phyloP scores from a whole-genome alignment of 352 stramenopile species.

The Globisporangium nagaii region DNA sequence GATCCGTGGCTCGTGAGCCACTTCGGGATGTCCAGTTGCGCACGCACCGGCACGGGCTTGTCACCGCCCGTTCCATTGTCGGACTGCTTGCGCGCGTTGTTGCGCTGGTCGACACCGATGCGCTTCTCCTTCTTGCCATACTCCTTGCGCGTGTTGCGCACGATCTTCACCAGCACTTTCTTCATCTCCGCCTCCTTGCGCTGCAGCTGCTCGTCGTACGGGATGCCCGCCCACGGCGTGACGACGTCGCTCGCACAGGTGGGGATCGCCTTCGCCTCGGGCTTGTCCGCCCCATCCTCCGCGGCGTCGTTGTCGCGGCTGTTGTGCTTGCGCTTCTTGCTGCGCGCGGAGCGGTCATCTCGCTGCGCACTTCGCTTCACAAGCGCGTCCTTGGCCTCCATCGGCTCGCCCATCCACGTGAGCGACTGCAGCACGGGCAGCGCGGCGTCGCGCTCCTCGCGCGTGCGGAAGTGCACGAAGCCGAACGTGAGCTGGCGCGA shows the following conservation, averaged over 20 bases:
- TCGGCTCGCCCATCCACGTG: conserved; percentile 57
- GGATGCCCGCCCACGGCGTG: conserved; percentile 73
- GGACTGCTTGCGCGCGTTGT: conserved; percentile 53
- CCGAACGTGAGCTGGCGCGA: conserved; percentile 70
- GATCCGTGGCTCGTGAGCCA: conserved; percentile 79
- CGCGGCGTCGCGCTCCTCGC: conserved; percentile 50
- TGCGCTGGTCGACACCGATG: conserved; percentile 47
- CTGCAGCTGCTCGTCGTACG: conserved; percentile 78
- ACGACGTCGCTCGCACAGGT: conserved; percentile 71
- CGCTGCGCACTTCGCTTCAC: conserved; percentile 49
- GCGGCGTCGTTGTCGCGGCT: conserved; percentile 12
- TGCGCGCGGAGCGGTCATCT: not conserved
- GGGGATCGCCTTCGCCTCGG: conserved; percentile 7
- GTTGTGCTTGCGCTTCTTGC: conserved; percentile 24
- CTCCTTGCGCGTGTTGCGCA: conserved; percentile 78
- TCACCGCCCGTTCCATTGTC: conserved; percentile 30
- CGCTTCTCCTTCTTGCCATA: conserved; percentile 86
- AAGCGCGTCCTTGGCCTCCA: conserved; percentile 76
- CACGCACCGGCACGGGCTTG: not conserved
- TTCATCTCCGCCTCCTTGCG: conserved; percentile 88
- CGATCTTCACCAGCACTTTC: conserved; percentile 85
- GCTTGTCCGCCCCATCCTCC: not conserved
- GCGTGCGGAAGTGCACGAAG: conserved; percentile 66
- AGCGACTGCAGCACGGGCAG: conserved; percentile 42
- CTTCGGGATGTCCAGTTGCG: conserved; percentile 43